Base-by-base conservation (phyloP, 805 yeast species). In the Spathaspora gorwiae region DNA sequence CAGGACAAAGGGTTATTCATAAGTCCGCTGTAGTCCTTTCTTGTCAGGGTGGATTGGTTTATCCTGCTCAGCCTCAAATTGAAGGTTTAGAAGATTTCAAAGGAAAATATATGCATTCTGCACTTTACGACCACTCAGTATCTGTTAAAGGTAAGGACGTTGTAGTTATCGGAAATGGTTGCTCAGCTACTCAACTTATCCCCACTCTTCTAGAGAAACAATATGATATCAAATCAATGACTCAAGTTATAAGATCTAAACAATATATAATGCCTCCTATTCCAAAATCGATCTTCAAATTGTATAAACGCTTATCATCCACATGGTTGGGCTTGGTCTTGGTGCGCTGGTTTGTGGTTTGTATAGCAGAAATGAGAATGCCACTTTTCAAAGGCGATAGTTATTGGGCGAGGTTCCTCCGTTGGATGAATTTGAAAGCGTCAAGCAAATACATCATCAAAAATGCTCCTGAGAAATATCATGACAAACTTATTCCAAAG, bases 31-130 rank as follows among this genome's bases (percentile, higher is more conserved):
- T 64, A 12, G 48, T 68, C 1, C 50, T 56, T 6, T 47, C 57
- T 13, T 59, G 68, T 46, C 51, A 56, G 27, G 75, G 75, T 11
- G 71, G 68, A 4, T 63, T 70, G 53, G 73, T 68, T 5, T 53
- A 58, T 24, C 75, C 75, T 1, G 53, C 53, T 26, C 65, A 57
- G 24, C 54, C 62, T 27, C 42, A 56, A 5, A 52, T 61, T 6
- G 59, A 59, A 1, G 75, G 75, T 0, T 45, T 70, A 15, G 67
- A 64, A 26, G 49, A 54, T 14, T 70, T 65, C 53, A 51, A 64
- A 48, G 75, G 75, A 6, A 48, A 48, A 1, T 69, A 64, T 50
- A 62, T 70, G 68, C 75, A 70, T 46, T 67, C 73, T 1, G 75
- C 72, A 1, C 43, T 68, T 33, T 70, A 67, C 62, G 60, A 68